phyloP scores from a whole-genome alignment of 768 basidiomycete species.

The Psilocybe cubensis region DNA sequence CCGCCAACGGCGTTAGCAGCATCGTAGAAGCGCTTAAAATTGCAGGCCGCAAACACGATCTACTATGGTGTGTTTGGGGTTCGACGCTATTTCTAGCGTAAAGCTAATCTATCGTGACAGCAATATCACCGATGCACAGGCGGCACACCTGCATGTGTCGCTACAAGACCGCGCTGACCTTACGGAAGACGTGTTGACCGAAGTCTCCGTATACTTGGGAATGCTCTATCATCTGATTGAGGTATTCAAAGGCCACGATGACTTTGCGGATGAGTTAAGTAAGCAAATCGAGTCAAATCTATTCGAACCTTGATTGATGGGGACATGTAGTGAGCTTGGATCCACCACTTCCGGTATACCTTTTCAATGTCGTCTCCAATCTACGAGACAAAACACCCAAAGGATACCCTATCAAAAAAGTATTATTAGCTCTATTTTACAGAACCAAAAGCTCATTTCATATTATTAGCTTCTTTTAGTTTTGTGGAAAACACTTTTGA shows the following conservation, averaged over 20 bases:
- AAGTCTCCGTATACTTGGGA: slow-evolving; percentile 91
- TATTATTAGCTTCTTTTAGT: slow-evolving; percentile 78
- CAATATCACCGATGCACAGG: slow-evolving; percentile 76
- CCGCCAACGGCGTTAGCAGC: slow-evolving; percentile 79
- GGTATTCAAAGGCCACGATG: slow-evolving; percentile 89
- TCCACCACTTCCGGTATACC: slow-evolving; percentile 90
- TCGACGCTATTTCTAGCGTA: background rate
- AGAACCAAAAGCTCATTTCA: background rate
- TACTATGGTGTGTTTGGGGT: slow-evolving; percentile 61
- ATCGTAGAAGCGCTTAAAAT: slow-evolving; percentile 91
- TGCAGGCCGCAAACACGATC: slow-evolving; percentile 84
- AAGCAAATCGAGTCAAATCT: slow-evolving; percentile 35
- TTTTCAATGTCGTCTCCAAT: slow-evolving; percentile 89
- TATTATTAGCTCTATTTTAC: slow-evolving; percentile 26
- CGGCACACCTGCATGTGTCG: slow-evolving; percentile 70
- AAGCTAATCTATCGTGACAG: slow-evolving; percentile 39
- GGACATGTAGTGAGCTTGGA: slow-evolving; percentile 82
- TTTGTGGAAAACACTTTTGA: slow-evolving; percentile 91
- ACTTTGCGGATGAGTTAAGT: slow-evolving; percentile 98
- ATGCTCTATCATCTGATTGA: slow-evolving; percentile 97
- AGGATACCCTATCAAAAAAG: slow-evolving; percentile 98
- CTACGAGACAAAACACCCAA: slow-evolving; percentile 92
- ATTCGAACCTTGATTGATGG: background rate
- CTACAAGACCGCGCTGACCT: slow-evolving; percentile 74
- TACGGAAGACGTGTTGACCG: slow-evolving; percentile 89